phyloP scores from a whole-genome alignment of 495 filamentous ascomycete species.

The Tuber aestivum region DNA sequence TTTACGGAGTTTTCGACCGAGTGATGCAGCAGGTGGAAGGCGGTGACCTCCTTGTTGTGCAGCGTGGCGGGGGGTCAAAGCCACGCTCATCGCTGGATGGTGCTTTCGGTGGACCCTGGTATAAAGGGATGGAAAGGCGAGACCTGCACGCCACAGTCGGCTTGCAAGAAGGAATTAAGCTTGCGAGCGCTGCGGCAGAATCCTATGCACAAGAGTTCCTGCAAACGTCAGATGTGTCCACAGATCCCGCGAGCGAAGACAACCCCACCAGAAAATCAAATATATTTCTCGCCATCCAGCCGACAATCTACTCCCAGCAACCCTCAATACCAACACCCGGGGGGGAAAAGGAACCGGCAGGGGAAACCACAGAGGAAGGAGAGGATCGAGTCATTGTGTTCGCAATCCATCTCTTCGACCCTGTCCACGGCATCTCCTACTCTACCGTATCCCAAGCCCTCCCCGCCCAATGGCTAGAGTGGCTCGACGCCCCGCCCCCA shows the following conservation, averaged over 20 bases:
- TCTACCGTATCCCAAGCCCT: conserved; percentile 73
- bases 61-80: conserved; percentile 74
- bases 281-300: conserved; percentile 91
- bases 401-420: conserved; percentile 88
- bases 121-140: conserved; percentile 62
- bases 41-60: conserved; percentile 92
- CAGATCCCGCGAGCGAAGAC: conserved; percentile 64
- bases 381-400: conserved; percentile 63
- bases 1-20: conserved; percentile 86
- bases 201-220: conserved; percentile 80
- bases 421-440: conserved; percentile 85
- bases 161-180: conserved; percentile 77
- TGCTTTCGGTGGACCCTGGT: conserved; percentile 82
- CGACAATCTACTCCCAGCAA: conserved; percentile 54
- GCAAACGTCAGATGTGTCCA: conserved; percentile 63
- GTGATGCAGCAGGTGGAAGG: conserved; percentile 99
- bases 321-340: neutral
- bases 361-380: conserved; percentile 45
- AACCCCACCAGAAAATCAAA: conserved; percentile 89
- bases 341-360: neutral
- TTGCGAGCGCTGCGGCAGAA: conserved; percentile 80
- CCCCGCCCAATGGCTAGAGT: conserved; percentile 81
- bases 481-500: conserved; percentile 74
- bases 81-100: conserved; percentile 57
- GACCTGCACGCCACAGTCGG: conserved; percentile 76